A percentile compares a stretch with the other conserved stretches of the same genome.
Evolutionary conservation across 2,329 filamentous ascomycete species (phyloP).

Genomic region (Chaetomium olivaceum): DNA sequence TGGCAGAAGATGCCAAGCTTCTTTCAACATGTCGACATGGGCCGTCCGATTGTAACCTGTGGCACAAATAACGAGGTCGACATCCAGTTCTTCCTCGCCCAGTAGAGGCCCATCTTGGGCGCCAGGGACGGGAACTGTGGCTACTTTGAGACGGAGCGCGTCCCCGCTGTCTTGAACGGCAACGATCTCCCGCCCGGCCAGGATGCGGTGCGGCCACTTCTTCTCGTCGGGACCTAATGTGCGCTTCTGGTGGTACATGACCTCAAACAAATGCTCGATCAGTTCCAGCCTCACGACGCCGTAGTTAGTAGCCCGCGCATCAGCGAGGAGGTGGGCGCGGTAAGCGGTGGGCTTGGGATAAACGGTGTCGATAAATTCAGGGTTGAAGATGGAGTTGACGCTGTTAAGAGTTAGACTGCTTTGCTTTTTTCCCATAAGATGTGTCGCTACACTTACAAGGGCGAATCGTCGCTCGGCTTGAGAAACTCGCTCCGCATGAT

Average conservation of each 20-base stretch:
- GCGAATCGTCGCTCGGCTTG: conserved; percentile 90
- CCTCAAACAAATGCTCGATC: conserved; percentile 84
- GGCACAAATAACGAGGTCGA: conserved; percentile 80
- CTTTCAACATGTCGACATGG: conserved; percentile 74
- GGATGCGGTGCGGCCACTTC: conserved; percentile 80
- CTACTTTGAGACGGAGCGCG: conserved; percentile 60
- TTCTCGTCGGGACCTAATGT: conserved; percentile 66
- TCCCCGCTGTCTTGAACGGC: conserved; percentile 57
- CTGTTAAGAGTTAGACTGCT: conserved; percentile 45
- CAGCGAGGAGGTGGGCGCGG: conserved; percentile 61
- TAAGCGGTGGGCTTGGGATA: conserved; percentile 66
- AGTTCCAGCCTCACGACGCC: conserved; percentile 89
- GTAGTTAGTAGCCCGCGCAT: conserved; percentile 87
- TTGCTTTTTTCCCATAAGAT: too few species aligned
- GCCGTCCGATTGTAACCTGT: conserved; percentile 81
- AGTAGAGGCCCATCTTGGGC: conserved; percentile 34
- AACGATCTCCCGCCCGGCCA: conserved; percentile 66
- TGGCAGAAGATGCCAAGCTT: conserved; percentile 66
- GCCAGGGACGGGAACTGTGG: conserved; percentile 45
- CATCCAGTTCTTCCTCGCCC: conserved; percentile 64
- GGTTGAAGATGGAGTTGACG: conserved; percentile 96
- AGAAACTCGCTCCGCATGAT: conserved; percentile 82
- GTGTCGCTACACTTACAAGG: conserved; percentile 67
- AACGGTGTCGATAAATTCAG: conserved; percentile 74
- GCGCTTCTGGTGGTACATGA: conserved; percentile 82